Percentiles rank a stretch among this genome's conserved stretches.
phyloP scores from a whole-genome alignment of 345 rosid species.

The Moricandia arvensis region DNA sequence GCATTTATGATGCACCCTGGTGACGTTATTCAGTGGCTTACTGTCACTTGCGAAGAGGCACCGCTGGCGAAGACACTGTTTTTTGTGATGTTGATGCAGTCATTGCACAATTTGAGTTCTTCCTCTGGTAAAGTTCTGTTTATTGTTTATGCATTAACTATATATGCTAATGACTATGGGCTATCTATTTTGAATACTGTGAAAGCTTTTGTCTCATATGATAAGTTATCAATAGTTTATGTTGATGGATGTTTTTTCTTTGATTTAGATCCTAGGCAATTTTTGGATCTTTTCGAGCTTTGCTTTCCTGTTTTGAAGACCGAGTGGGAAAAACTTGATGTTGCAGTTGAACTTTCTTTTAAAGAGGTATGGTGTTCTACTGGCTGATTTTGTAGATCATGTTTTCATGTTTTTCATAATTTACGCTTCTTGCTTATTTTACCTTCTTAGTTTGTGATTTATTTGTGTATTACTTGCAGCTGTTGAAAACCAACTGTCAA shows the following conservation, averaged over 20 bases:
- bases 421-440: not conserved
- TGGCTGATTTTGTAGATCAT: slow-evolving; percentile 20
- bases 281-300: slow-evolving; percentile 58
- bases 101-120: slow-evolving; percentile 40
- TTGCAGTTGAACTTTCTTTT: slow-evolving; percentile 39
- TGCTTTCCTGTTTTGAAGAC: slow-evolving; percentile 68
- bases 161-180: slow-evolving; percentile 12
- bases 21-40: slow-evolving; percentile 58
- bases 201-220: not conserved
- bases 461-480: slow-evolving; percentile 41
- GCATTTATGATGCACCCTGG: slow-evolving; percentile 46
- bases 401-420: not conserved
- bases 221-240: slow-evolving; percentile 11
- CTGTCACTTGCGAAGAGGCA: slow-evolving; percentile 46
- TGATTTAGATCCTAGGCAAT: slow-evolving; percentile 44
- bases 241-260: slow-evolving; percentile 28
- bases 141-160: slow-evolving; percentile 2
- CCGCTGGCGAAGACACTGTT: slow-evolving; percentile 61
- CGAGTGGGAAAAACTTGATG: slow-evolving; percentile 60
- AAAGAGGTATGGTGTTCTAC: slow-evolving; percentile 51
- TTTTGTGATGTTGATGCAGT: slow-evolving; percentile 70
- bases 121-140: slow-evolving; percentile 32
- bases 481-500: slow-evolving; percentile 57
- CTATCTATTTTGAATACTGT: not conserved
- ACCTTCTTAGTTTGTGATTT: slow-evolving; percentile 9